phyloP scores from a whole-genome alignment of 805 yeast species.

The Pichia cabralensis region DNA sequence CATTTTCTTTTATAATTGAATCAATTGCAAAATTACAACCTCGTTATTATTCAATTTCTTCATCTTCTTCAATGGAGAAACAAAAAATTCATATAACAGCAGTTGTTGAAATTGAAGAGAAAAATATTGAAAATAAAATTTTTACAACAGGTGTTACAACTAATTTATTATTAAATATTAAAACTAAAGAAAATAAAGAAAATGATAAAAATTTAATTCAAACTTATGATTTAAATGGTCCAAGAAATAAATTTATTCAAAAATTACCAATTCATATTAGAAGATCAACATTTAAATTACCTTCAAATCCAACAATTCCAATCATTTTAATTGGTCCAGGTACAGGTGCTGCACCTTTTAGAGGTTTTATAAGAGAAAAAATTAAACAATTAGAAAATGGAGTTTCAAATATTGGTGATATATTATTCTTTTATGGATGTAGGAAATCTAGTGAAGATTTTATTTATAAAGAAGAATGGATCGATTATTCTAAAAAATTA shows the following conservation, averaged over 20 bases:
- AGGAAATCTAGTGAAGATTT: constrained; percentile 73
- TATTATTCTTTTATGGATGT: constrained; percentile 78
- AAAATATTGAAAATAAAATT: constrained; percentile 25
- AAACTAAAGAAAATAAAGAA: constrained; percentile 40
- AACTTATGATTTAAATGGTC: constrained; percentile 73
- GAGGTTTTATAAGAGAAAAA: constrained; percentile 89
- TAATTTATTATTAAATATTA: constrained; percentile 63
- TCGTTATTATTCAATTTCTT: constrained; percentile 92
- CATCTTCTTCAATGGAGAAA: constrained; percentile 73
- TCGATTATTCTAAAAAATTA: constrained; percentile 50
- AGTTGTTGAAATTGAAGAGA: constrained; percentile 64
- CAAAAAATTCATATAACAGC: constrained; percentile 76
- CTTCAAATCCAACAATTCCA: constrained; percentile 74
- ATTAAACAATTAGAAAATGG: constrained; percentile 41
- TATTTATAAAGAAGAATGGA: constrained; percentile 87
- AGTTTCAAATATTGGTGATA: constrained; percentile 54
- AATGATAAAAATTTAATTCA: constrained; percentile 32
- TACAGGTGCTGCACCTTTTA: constrained; percentile 97
- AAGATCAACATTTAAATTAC: constrained; percentile 90
- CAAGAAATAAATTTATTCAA: constrained; percentile 44
- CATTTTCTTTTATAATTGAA: constrained; percentile 79
- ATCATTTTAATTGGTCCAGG: constrained; percentile 95
- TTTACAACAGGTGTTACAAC: constrained; percentile 88
- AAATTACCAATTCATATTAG: constrained; percentile 88
- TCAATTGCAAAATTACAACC: constrained; percentile 76